phyloP scores from a whole-genome alignment of 2,329 filamentous ascomycete species.

The Arthrobotrys entomopaga region DNA sequence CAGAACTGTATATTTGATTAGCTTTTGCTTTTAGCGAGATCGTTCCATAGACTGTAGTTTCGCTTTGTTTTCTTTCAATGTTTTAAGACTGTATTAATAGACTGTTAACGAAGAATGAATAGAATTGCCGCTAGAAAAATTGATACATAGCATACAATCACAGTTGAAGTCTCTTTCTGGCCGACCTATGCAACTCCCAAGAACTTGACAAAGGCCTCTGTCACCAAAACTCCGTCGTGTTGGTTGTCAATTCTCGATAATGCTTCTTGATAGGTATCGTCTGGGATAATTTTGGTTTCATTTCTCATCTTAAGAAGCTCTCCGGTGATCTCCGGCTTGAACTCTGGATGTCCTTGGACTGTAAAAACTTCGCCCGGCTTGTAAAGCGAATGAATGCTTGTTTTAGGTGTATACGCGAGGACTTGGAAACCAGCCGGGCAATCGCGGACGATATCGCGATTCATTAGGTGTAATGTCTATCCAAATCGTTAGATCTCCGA shows the following conservation, averaged over 20 bases:
- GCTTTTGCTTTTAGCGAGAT: too few relatives aligned
- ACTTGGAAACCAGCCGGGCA: slow-evolving; percentile 71
- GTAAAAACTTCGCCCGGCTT: slow-evolving; percentile 73
- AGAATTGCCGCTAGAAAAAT: background rate
- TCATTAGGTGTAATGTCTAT: slow-evolving; percentile 85
- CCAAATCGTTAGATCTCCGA: background rate
- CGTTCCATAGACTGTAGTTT: too few relatives aligned
- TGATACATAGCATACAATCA: too few relatives aligned
- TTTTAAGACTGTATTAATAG: too few relatives aligned
- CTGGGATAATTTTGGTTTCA: slow-evolving; percentile 74
- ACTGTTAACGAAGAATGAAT: too few relatives aligned
- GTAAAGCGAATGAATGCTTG: slow-evolving; percentile 82
- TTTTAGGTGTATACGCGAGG: slow-evolving; percentile 74
- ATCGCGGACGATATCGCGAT: slow-evolving; percentile 75
- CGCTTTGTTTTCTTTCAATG: too few relatives aligned
- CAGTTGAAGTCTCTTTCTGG: background rate
- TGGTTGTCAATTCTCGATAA: slow-evolving; percentile 72
- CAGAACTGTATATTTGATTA: background rate
- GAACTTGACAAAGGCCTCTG: slow-evolving; percentile 79
- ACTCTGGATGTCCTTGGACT: slow-evolving; percentile 89
- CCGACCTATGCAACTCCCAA: slow-evolving; percentile 62
- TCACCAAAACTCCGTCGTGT: slow-evolving; percentile 84
- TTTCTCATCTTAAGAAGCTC: slow-evolving; percentile 75
- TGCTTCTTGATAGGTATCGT: slow-evolving; percentile 75
- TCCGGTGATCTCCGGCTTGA: slow-evolving; percentile 75